Base-by-base conservation (phyloP, 2,329 filamentous ascomycete genomes). In the Botrytis medusae region DNA sequence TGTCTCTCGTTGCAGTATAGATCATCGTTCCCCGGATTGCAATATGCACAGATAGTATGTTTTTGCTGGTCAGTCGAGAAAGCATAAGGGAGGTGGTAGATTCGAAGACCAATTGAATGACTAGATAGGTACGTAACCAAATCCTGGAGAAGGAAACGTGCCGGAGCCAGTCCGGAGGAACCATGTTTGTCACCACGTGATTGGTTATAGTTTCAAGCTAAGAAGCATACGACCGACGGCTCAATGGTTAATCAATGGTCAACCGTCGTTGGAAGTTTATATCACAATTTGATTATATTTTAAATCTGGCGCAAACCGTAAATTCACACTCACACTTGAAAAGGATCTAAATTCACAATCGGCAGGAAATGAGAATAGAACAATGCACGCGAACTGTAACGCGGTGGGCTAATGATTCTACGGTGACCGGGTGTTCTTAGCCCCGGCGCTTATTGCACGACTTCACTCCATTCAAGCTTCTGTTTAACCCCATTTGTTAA, bases 21-120 rank as follows among this genome's bases (percentile, higher is more conserved):
- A 67, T 67, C 29, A 34, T 67, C 44, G n/a, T 51, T n/a, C 44
- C 64, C 64, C 64, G 44, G 44, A 67, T 34, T 48, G 64, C 44
- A 51, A 44, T 16, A 37, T 32, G n/a, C 25, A 42, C 42, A 18
- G 9, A 46, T 40, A 5, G 8, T 32, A 18, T 18, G 6, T 5
- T 25, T 42, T 46, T 46, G 9, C 29, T 64, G n/a, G 5, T 40
- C 40, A 64, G 42, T 64, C 18, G 40, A 64, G 29, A 18, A 18
- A 64, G 40, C n/a, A 46, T 20, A 29, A n/a, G 37, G 18, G 34
- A 32, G n/a, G 12, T 29, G 61, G 37, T 44, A 32, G 9, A 42
- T 29, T 12, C 37, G 37, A 44, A 29, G 25, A 63, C 51, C 51
- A 57, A 29, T 57, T 14, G n/a, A 9, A 57, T 57, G 8, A 57